A percentile compares a stretch with the other conserved stretches of the same genome.
These are phyloP conservation scores for Pulicaria dysenterica DNA, from an alignment of 129 eudicot species.

Conservation along the genomic window DNA sequence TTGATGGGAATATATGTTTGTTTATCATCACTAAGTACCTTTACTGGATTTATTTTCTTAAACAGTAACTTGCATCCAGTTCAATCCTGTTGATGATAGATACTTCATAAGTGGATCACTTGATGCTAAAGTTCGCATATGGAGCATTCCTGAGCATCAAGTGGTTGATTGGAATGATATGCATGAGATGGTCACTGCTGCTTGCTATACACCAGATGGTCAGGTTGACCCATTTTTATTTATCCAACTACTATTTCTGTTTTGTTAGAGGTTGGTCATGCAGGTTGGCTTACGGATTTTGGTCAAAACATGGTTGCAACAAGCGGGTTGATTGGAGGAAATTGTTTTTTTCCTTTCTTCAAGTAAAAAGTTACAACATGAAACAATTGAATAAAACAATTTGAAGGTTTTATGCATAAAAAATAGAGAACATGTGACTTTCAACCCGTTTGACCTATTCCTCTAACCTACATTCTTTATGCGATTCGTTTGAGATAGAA, in stretches of 20 bases:
- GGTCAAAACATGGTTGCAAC: neutral
- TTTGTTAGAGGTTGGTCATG: neutral
- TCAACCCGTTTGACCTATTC: neutral
- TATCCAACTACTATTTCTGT: conserved; percentile 22
- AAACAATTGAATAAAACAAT: neutral
- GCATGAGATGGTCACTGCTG: conserved; percentile 99
- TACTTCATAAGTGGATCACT: conserved; percentile 99
- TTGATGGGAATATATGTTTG: neutral
- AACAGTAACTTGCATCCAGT: conserved; percentile 98
- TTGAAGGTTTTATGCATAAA: too few species aligned
- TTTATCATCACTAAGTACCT: conserved; percentile 8
- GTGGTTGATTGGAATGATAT: conserved; percentile 99
- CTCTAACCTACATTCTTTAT: neutral
- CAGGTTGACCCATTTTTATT: conserved; percentile 60
- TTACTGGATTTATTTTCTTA: conserved; percentile 4
- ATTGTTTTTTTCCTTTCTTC: neutral
- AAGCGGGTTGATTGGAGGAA: neutral
- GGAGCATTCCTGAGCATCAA: conserved; percentile 96
- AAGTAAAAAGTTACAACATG: neutral
- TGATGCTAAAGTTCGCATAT: conserved; percentile 94
- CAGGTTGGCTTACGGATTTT: neutral
- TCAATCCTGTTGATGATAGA: conserved; percentile 92
- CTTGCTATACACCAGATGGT: conserved; percentile 98
- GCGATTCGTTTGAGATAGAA: neutral
- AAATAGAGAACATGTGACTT: neutral